phyloP scores from a whole-genome alignment of 2,329 filamentous ascomycete species.

The Colletotrichum zoysiae region DNA sequence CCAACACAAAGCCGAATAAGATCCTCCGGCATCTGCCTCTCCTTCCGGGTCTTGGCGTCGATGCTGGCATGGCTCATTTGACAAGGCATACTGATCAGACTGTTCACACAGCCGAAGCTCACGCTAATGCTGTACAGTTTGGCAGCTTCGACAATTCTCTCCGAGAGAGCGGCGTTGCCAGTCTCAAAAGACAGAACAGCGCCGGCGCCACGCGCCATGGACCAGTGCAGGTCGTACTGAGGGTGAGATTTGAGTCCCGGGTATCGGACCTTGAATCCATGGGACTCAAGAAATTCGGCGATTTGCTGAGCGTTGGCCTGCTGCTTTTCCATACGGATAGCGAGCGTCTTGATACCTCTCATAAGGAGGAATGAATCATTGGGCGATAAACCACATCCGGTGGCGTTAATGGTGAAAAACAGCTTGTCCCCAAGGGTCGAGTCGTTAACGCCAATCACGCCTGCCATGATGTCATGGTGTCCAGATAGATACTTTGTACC shows the following conservation, averaged over 20 bases:
- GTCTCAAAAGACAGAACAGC: conserved; percentile 98
- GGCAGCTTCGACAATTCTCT: conserved; percentile 94
- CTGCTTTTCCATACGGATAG: conserved; percentile 99
- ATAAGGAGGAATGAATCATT: conserved; percentile 97
- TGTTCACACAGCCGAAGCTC: conserved; percentile 98
- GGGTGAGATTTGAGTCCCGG: conserved; percentile 94
- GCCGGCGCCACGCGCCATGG: conserved; percentile 92
- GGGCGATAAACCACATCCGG: conserved; percentile 91
- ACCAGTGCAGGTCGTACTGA: conserved; percentile 96
- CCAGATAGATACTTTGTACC: conserved; percentile 98
- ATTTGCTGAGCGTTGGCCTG: conserved; percentile 92
- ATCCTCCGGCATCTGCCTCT: conserved; percentile 95
- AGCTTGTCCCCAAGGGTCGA: conserved; percentile 84
- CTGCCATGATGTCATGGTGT: conserved; percentile 99
- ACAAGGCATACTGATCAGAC: conserved; percentile 98
- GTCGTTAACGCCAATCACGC: conserved; percentile 93
- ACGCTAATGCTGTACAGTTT: conserved; percentile 95
- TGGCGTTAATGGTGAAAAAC: conserved; percentile 97
- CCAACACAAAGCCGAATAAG: conserved; percentile 96
- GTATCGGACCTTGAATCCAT: conserved; percentile 95
- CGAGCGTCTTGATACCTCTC: conserved; percentile 94
- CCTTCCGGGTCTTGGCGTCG: conserved; percentile 90
- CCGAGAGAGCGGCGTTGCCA: conserved; percentile 83
- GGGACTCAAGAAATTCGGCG: conserved; percentile 89
- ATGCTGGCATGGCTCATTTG: conserved; percentile 99